Evolutionary conservation across 1,139 yeast species (phyloP), one percentile per base, ranked within the genome.

Genomic region (Scheffersomyces lignicola): DNA sequence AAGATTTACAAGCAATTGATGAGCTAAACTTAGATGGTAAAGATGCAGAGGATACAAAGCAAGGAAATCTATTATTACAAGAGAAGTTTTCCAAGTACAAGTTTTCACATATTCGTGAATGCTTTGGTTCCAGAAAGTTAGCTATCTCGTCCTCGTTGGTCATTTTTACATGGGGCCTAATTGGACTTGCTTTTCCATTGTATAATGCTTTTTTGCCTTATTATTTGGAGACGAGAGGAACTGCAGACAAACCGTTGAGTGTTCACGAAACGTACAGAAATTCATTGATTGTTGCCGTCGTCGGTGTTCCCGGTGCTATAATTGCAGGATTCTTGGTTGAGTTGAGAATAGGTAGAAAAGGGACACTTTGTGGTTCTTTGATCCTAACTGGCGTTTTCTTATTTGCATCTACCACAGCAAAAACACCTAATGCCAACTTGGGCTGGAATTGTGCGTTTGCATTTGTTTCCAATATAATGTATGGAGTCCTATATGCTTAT

Each of bases 381-480:
- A 24, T 65, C 4, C 45, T 65, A 38, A 68, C 73, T 0, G 75
- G 74, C 1, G 58, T 67, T 4, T 53, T 68, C 29, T 51, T 68
- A 28, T 66, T 66, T 41, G 62, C 60, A 15, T 63, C 72, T 11
- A 68, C 74, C 10, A 68, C 73, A 4, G 70, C 75, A 10, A 65
- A 56, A 33, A 53, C 65, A 6, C 47, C 67, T 26, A 57, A 66
- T 42, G 62, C 68, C 13, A 52, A 62, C 40, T 54, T 69, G 45
- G 73, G 65, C n/a, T 68, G 71, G 72, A 68, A 63, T 42, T 69
- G 73, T 42, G 61, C 59, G 16, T 68, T 69, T 47, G 62, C 65
- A 36, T 65, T 68, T 39, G 54, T 55, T 29, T 65, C 73, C 18
- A 67, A 61, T 41, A 63, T 67, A 31, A 65, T 68, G 69, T 69